These are phyloP conservation scores for Fraxinus ornus DNA, from an alignment of 305 asterid species.

Conservation along the genomic window DNA sequence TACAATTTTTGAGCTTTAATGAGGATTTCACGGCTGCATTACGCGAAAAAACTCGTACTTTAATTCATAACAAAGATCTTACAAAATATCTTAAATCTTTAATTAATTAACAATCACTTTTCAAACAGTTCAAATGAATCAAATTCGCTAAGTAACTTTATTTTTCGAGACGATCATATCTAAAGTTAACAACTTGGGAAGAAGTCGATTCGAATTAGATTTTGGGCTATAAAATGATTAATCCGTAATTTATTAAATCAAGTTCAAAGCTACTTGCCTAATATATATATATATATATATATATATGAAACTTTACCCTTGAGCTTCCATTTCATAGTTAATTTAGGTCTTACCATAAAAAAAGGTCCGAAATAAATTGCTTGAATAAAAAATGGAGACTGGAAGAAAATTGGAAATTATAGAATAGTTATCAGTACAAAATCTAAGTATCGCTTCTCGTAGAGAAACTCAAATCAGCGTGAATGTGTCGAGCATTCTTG, in stretches of 20 bases:
- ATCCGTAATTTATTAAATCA: not conserved
- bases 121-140: not conserved
- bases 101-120: not conserved
- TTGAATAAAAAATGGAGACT: not conserved
- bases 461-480: not conserved
- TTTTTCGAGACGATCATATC: not conserved
- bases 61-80: not conserved
- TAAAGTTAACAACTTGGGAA: not conserved
- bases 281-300: too few species aligned
- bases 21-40: not conserved
- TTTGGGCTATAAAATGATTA: too few species aligned
- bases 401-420: not conserved
- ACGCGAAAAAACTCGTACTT: not conserved
- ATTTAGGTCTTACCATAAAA: not conserved
- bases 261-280: not conserved
- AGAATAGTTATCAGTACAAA: not conserved
- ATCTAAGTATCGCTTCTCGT: not conserved
- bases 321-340: not conserved
- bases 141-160: not conserved
- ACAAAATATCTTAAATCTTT: not conserved
- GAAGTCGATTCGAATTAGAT: not conserved
- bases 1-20: not conserved
- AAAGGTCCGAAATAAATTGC: too few species aligned
- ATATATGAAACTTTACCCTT: not conserved
- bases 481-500: not conserved